Evolutionary conservation across 805 yeast genomes (phyloP).

Genomic region (Nakazawaea ernobii): DNA sequence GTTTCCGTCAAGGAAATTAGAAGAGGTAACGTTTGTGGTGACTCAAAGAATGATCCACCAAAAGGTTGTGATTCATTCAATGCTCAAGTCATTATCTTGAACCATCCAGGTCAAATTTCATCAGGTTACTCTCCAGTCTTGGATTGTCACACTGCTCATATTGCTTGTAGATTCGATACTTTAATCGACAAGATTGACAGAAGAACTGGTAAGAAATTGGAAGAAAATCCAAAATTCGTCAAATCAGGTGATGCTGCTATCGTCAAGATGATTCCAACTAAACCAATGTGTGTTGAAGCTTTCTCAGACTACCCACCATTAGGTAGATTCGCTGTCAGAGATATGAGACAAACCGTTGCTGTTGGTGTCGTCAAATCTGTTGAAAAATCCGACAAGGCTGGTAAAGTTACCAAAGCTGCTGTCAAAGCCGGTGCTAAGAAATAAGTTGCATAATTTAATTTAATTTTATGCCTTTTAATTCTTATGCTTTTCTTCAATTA

Average conservation of each 20-base stretch:
- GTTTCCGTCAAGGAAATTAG: conserved; percentile 84
- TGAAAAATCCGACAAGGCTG: conserved; percentile 80
- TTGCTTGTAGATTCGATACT: conserved; percentile 77
- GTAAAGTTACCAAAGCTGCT: conserved; percentile 97
- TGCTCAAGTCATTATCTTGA: conserved; percentile 82
- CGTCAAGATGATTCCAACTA: conserved; percentile 82
- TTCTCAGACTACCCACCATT: conserved; percentile 94
- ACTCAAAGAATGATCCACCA: conserved; percentile 87
- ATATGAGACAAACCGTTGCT: conserved; percentile 99
- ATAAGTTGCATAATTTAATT: conserved; percentile 31
- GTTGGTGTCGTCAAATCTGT: conserved; percentile 98
- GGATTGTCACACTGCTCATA: conserved; percentile 91
- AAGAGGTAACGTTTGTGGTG: conserved; percentile 92
- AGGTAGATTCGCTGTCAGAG: conserved; percentile 98
- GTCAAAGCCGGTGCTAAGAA: conserved; percentile 66
- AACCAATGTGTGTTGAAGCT: conserved; percentile 94
- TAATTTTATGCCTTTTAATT: conserved; percentile 1
- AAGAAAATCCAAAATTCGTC: conserved; percentile 87
- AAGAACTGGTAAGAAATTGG: conserved; percentile 87
- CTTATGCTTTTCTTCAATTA: conserved; percentile 1
- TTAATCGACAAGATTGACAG: conserved; percentile 83
- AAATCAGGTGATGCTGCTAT: conserved; percentile 96
- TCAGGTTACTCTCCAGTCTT: conserved; percentile 90
- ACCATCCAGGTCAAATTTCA: conserved; percentile 89
- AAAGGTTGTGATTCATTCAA: conserved; percentile 72